Evolutionary conservation across 192 early-diverging fungal species (phyloP).

Genomic region (Gonapodya prolifera): DNA sequence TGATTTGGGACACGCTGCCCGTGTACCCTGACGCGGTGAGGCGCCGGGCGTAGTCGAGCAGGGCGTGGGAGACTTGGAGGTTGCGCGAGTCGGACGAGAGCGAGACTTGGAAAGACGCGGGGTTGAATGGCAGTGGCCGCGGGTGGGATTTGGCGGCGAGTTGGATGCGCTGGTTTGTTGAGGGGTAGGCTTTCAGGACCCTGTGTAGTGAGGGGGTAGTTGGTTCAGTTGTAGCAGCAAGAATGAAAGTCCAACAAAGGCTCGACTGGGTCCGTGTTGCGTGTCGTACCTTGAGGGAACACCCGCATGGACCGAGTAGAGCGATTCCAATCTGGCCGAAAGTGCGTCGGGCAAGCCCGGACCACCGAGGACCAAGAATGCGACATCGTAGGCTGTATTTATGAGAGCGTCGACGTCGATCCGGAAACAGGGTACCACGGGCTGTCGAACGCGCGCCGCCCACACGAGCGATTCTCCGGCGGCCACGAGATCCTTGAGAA

Average conservation of each 20-base stretch:
- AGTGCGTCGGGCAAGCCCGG: neutral
- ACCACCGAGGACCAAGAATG: neutral
- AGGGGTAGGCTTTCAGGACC: neutral
- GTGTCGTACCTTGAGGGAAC: neutral
- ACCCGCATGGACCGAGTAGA: neutral
- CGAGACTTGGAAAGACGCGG: neutral
- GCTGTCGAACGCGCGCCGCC: neutral
- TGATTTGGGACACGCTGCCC: neutral
- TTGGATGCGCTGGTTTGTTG: neutral
- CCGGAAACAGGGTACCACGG: neutral
- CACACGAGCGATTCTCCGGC: neutral
- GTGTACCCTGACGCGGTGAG: neutral
- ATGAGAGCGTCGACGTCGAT: neutral
- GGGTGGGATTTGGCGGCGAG: neutral
- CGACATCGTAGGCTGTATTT: neutral
- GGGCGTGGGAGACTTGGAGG: neutral
- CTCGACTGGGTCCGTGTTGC: neutral
- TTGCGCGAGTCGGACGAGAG: neutral
- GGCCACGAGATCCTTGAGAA: neutral
- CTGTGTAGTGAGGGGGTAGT: too few species aligned
- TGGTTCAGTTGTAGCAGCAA: neutral
- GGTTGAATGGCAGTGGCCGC: neutral
- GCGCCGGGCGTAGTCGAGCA: slow-evolving; percentile 1
- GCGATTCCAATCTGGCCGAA: neutral
- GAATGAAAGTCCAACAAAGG: neutral